phyloP scores from a whole-genome alignment of 441 rosid genomes.

The Corymbia calophylla region DNA sequence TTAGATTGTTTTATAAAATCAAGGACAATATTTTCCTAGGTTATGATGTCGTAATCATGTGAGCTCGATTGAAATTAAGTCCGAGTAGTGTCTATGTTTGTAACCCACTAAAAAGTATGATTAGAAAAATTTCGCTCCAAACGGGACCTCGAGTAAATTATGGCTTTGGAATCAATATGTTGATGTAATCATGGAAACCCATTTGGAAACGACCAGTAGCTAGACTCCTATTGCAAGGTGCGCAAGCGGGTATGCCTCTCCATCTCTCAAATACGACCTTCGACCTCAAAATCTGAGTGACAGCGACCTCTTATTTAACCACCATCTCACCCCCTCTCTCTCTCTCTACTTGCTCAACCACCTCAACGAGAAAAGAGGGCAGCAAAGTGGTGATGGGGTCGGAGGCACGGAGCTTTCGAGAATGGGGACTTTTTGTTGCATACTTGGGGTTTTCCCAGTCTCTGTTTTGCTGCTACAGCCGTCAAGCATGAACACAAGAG shows the following conservation, averaged over 20 bases:
- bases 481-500: fast-evolving
- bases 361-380: neutral
- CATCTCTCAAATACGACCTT: neutral
- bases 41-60: no score
- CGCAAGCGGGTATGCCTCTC: neutral
- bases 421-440: neutral
- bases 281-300: conserved; percentile 9
- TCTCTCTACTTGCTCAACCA: neutral
- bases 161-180: neutral
- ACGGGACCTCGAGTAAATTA: neutral
- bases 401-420: neutral
- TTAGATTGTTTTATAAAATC: neutral
- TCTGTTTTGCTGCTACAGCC: neutral
- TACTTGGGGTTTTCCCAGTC: neutral
- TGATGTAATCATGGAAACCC: neutral
- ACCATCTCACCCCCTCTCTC: neutral
- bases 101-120: neutral
- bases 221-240: neutral
- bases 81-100: no score
- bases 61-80: neutral
- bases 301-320: neutral
- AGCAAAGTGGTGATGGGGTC: neutral
- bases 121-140: neutral
- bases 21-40: neutral
- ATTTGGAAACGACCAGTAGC: neutral